Conservation (phyloP, 306 rosid species). For the Arachis hypogaea region DNA sequence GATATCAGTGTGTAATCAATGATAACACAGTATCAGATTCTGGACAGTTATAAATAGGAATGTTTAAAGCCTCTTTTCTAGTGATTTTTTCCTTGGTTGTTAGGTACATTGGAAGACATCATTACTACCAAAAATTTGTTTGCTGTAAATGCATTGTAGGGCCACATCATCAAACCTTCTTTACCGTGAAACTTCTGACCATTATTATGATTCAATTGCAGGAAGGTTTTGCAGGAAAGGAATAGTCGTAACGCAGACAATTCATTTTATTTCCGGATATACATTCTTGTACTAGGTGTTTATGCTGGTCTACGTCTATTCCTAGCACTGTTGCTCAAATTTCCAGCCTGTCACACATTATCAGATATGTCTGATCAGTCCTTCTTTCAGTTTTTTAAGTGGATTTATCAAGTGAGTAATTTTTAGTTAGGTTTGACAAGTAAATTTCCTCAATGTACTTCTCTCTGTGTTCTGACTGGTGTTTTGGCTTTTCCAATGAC, state of each 20-base stretch:
- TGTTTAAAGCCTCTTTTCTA: not conserved
- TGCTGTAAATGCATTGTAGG: constrained; percentile 22
- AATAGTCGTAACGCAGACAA: constrained; percentile 55
- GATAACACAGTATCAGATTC: constrained; percentile 4
- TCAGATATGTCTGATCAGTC: constrained; percentile 92
- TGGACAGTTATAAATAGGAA: constrained; percentile 6
- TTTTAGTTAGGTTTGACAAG: constrained; percentile 13
- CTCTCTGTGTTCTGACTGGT: constrained; percentile 33
- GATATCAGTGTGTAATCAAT: not conserved
- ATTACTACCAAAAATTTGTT: not conserved
- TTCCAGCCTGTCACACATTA: constrained; percentile 85
- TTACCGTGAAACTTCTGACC: constrained; percentile 12
- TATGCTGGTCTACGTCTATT: constrained; percentile 74
- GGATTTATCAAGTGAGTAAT: constrained; percentile 84
- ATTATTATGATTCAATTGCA: constrained; percentile 48
- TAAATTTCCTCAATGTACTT: constrained; percentile 20
- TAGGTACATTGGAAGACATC: constrained; percentile 8
- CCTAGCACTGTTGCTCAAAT: constrained; percentile 65
- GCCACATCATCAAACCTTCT: constrained; percentile 18
- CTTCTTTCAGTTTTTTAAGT: constrained; percentile 94
- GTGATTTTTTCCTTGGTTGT: not conserved
- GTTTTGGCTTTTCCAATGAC: constrained; percentile 36
- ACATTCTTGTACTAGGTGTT: constrained; percentile 80
- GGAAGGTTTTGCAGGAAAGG: constrained; percentile 95
- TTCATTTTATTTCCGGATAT: constrained; percentile 90